Evolutionary conservation across 306 rosid genomes (phyloP), one percentile per base, ranked within the genome.

Genomic region (Arachis hypogaea): DNA sequence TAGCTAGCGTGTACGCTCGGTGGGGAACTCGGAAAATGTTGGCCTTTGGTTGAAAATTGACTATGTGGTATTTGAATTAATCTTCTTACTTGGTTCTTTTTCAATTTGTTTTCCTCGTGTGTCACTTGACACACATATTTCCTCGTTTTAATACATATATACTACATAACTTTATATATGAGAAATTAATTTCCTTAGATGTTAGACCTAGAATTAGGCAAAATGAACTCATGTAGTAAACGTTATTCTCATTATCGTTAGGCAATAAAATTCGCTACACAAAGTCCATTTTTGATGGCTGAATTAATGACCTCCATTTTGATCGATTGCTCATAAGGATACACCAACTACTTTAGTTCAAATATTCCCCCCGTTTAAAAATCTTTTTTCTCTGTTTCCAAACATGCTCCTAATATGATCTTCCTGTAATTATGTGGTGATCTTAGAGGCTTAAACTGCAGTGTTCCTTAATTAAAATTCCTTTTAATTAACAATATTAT

Each of bases 1-100:
- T 38, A 22, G 18, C 3, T 50, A 36, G 58, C 62, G 42, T 38
- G 73, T 45, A 45, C 43, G 11, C 56, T 8, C 0, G 3, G 71
- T 78, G 77, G 66, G 63, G 18, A 62, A 50, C 52, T 11, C 9
- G 40, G 18, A 63, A 70, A 40, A 43, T 14, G 42, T 63, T 51
- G 58, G 3, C 59, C 0, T 69, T 77, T 38, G 60, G 46, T 12
- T 8, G 12, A 29, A 42, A 7, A 29, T 61, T 77, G 76, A 77
- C 76, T 7, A 51, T 10, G 14, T 5, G 3, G 10, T 45, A 33
- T 33, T 33, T 33, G 28, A 22, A 22, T 42, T 5, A 4, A 0
- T 7, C 36, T 62, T 77, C 65, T 16, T 14, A 68, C 66, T 66
- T 22, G 28, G 28, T 22, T 33, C 44, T 0, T 67, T 67, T 16